Evolutionary conservation across 2,329 filamentous ascomycete genomes (phyloP), one percentile per base, ranked within the genome.

Genomic region (Ophiocordyceps australis): DNA sequence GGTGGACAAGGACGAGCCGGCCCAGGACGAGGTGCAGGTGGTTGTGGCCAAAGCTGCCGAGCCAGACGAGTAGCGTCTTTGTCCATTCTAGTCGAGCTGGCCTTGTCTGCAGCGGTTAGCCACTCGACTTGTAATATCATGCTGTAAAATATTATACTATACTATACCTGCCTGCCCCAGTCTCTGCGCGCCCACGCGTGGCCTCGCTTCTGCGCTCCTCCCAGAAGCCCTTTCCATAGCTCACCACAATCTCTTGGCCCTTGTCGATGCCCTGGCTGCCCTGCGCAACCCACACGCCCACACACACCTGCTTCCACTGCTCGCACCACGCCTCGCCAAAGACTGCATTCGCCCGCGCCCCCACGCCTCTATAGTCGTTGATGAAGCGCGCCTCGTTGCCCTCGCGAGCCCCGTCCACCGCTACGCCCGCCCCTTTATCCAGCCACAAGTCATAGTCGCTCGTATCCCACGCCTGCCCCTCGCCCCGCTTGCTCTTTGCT

Each of bases 181-280:
- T n/a, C n/a, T n/a, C n/a, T n/a, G n/a, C n/a, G n/a, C n/a, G n/a
- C n/a, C n/a, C n/a, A n/a, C n/a, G n/a, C n/a, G n/a, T n/a, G n/a
- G n/a, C n/a, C n/a, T 37, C 36, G 2, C 5, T 21, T 24, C 22
- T 39, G 36, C 46, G 58, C 44, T 45, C 41, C 50, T 57, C 41
- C 68, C 71, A 76, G 34, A 77, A 75, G 1, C 72, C 72, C 42
- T 70, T 75, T 5, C 70, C 72, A 38, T 76, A 75, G 35, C 65
- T 74, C 9, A 76, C 65, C 26, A 74, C 40, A 27, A 76, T 65
- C 53, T 76, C 72, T 32, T 71, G 59, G 2, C 70, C 69, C 46
- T 64, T 70, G 25, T 41, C 28, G 12, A 38, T 56, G 25, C 42
- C 43, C 31, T 41, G 46, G 17, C 41, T 42, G 23, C 35, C 36